Conservation (phyloP, 176 grass and related monocot species). For the Aegilops umbellulata region DNA sequence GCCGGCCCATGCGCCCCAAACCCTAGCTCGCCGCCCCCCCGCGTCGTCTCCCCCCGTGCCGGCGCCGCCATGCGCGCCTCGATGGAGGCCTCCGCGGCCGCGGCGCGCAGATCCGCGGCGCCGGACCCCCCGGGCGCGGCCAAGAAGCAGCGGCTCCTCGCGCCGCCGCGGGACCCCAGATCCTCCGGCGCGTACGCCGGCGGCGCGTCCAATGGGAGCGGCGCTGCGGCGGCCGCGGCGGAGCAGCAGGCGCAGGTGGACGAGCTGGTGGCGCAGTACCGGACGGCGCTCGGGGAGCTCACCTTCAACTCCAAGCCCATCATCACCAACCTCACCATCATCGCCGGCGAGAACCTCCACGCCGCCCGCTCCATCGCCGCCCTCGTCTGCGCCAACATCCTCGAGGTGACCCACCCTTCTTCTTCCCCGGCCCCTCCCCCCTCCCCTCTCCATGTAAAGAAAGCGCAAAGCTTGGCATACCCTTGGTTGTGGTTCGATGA, state of each 20-base stretch:
- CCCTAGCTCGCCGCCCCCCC: neutral
- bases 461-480: neutral
- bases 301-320: constrained; percentile 99
- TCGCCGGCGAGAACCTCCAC: constrained; percentile 93
- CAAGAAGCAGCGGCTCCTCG: constrained; percentile 70
- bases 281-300: constrained; percentile 86
- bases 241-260: constrained; percentile 41
- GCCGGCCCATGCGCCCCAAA: constrained; percentile 1
- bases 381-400: constrained; percentile 85
- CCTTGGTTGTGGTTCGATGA: neutral
- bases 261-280: constrained; percentile 90
- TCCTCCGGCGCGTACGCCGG: constrained; percentile 36
- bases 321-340: constrained; percentile 99
- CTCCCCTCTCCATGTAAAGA: constrained; percentile 23
- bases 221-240: neutral
- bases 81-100: neutral
- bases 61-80: neutral
- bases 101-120: constrained; percentile 70
- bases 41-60: neutral
- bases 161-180: constrained; percentile 47
- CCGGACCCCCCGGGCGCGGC: constrained; percentile 42
- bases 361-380: constrained; percentile 75
- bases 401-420: constrained; percentile 74
- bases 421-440: neutral
- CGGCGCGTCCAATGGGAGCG: neutral